Conservation (phyloP, 257 asterid species). For the Solanum stenotomum region DNA sequence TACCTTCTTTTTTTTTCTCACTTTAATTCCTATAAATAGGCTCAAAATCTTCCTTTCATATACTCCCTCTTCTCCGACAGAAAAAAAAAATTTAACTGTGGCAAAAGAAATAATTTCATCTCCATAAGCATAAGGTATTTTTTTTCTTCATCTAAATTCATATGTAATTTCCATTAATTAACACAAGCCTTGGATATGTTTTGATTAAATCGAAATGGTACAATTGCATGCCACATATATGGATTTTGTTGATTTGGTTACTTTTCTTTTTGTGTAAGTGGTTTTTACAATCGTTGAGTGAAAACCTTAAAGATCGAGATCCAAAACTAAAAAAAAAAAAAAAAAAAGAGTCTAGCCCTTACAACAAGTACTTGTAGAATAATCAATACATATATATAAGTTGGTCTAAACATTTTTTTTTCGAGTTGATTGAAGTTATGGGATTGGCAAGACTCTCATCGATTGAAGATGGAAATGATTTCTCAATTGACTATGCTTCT, state of each 20-base stretch:
- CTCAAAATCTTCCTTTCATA: neutral
- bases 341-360: too few species aligned
- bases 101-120: neutral
- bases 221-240: neutral
- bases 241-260: neutral
- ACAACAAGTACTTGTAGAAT: too few species aligned
- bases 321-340: too few species aligned
- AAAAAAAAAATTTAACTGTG: neutral
- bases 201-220: neutral
- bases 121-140: neutral
- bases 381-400: too few species aligned
- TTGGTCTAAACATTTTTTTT: too few species aligned
- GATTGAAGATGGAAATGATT: neutral
- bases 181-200: neutral
- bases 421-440: neutral
- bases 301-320: neutral
- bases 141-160: neutral
- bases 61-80: neutral
- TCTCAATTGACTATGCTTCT: neutral
- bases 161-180: neutral
- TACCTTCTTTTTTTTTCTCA: neutral
- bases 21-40: neutral
- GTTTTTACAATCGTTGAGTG: neutral
- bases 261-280: neutral
- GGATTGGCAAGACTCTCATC: neutral